Percentiles rank a stretch among this genome's conserved stretches.
These are phyloP conservation scores for Acer campestre DNA, from an alignment of 345 rosid genomes.

Conservation along the genomic window DNA sequence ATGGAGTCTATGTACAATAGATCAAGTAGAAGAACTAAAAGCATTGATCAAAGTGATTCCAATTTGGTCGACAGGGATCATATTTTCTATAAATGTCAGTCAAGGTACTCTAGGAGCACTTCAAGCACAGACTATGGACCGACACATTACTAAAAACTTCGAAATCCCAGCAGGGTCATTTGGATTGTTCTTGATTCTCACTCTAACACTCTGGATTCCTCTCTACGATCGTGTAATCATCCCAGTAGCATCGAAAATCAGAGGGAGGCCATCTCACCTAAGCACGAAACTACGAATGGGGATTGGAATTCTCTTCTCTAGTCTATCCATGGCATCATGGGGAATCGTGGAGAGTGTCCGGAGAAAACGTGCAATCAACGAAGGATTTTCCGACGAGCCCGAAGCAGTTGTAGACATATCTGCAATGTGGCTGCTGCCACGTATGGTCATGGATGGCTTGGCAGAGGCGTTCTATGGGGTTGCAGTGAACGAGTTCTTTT, in stretches of 20 bases:
- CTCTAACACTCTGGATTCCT: slow-evolving; percentile 44
- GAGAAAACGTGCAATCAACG: slow-evolving; percentile 25
- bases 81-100: slow-evolving; percentile 27
- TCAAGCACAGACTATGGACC: slow-evolving; percentile 52
- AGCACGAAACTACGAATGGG: slow-evolving; percentile 51
- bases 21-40: slow-evolving; percentile 67
- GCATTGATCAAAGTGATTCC: slow-evolving; percentile 47
- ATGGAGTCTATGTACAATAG: slow-evolving; percentile 52
- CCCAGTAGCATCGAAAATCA: slow-evolving; percentile 39
- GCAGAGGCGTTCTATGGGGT: slow-evolving; percentile 46
- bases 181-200: slow-evolving; percentile 31
- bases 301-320: slow-evolving; percentile 34
- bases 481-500: slow-evolving; percentile 52
- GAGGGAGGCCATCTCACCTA: slow-evolving; percentile 33
- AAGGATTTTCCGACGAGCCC: slow-evolving; percentile 31
- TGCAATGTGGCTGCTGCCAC: slow-evolving; percentile 50
- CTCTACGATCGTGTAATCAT: slow-evolving; percentile 46
- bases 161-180: slow-evolving; percentile 57
- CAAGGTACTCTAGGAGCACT: slow-evolving; percentile 45
- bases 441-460: slow-evolving; percentile 35
- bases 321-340: slow-evolving; percentile 30
- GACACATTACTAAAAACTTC: slow-evolving; percentile 46
- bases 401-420: slow-evolving; percentile 36
- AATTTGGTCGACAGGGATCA: slow-evolving; percentile 57
- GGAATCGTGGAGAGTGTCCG: slow-evolving; percentile 47